phyloP scores from a whole-genome alignment of 2,329 filamentous ascomycete genomes.

The Erysiphe neolycopersici region DNA sequence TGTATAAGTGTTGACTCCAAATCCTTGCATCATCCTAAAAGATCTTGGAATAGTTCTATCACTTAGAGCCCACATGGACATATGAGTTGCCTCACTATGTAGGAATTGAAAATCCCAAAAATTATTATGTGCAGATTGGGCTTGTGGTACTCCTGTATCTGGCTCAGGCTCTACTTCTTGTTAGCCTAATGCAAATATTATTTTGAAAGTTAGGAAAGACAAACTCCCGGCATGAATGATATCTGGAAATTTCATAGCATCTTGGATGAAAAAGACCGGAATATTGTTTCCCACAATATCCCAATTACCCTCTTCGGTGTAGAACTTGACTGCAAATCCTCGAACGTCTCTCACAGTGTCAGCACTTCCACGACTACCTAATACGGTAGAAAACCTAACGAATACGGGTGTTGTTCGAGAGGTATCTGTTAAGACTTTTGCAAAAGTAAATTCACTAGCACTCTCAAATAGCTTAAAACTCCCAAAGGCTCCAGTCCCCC shows the following conservation, averaged over 20 bases:
- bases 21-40: conserved; percentile 67
- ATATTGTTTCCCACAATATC: conserved; percentile 52
- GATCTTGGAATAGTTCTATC: conserved; percentile 48
- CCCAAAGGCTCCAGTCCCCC: conserved; percentile 36
- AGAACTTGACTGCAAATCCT: conserved; percentile 55
- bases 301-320: conserved; percentile 55
- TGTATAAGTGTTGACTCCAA: conserved; percentile 57
- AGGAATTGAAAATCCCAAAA: conserved; percentile 50
- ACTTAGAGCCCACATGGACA: conserved; percentile 58
- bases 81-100: conserved; percentile 47
- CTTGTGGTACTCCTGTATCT: conserved; percentile 43
- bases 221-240: conserved; percentile 23
- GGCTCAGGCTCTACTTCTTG: conserved; percentile 36
- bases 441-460: conserved; percentile 32
- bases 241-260: conserved; percentile 49
- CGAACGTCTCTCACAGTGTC: conserved; percentile 66
- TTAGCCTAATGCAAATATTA: conserved; percentile 16
- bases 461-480: conserved; percentile 39
- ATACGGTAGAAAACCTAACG: conserved; percentile 51
- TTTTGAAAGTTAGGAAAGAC: conserved; percentile 3
- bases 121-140: conserved; percentile 43
- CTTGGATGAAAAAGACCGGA: conserved; percentile 51
- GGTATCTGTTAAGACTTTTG: conserved; percentile 40
- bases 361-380: conserved; percentile 47
- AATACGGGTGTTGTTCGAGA: conserved; percentile 40